Percentiles rank a stretch among this genome's conserved stretches.
phyloP scores from a whole-genome alignment of 2,329 filamentous ascomycete genomes.

The Penicillium digitatum region DNA sequence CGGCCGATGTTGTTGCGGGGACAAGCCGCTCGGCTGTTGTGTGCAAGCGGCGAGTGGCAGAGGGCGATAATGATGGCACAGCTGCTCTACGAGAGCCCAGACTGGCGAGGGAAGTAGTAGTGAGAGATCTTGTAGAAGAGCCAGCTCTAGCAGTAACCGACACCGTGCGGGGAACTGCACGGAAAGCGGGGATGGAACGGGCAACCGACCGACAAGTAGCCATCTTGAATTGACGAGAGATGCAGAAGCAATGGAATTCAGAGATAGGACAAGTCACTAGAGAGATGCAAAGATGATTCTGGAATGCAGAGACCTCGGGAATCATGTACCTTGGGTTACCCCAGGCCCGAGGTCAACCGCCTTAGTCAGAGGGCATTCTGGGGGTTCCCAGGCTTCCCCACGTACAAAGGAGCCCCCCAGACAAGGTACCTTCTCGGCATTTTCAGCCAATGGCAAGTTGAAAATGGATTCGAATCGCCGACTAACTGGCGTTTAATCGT shows the following conservation, averaged over 20 bases:
- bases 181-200: slow-evolving; percentile 40
- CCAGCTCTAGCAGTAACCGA: slow-evolving; percentile 27
- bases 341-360: slow-evolving; percentile 25
- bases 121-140: slow-evolving; percentile 26
- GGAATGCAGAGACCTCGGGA: neutral
- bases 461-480: slow-evolving; percentile 9
- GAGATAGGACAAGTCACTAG: neutral
- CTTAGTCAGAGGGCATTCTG: neutral
- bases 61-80: slow-evolving; percentile 22
- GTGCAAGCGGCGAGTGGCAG: slow-evolving; percentile 44
- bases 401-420: slow-evolving; percentile 1
- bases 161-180: slow-evolving; percentile 36
- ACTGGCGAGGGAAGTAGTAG: slow-evolving; percentile 21
- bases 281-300: neutral
- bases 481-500: neutral
- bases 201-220: slow-evolving; percentile 38
- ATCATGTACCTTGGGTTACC: slow-evolving; percentile 14
- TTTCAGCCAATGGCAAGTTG: slow-evolving; percentile 13
- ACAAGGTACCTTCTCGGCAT: slow-evolving; percentile 21
- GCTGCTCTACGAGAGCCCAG: slow-evolving; percentile 14
- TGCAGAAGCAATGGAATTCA: neutral
- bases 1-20: slow-evolving; percentile 49
- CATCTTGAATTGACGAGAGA: slow-evolving; percentile 26
- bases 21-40: slow-evolving; percentile 52
- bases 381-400: slow-evolving; percentile 18